phyloP scores from a whole-genome alignment of 306 rosid species.

The Carpinus fangiana region DNA sequence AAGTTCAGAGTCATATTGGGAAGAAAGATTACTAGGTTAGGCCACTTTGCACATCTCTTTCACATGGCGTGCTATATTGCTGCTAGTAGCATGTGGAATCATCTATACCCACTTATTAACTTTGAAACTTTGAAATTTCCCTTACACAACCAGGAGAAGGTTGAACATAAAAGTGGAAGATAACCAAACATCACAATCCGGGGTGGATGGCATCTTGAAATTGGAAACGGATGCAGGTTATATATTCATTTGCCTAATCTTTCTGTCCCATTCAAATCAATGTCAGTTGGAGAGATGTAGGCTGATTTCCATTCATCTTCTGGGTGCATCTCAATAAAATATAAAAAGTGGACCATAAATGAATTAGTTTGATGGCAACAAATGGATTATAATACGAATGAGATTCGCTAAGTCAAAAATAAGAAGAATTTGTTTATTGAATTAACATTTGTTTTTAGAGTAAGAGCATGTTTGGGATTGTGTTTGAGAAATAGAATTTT shows the following conservation, averaged over 20 bases:
- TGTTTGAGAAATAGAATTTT: too few relatives aligned
- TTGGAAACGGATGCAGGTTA: not conserved
- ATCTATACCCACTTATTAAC: not conserved
- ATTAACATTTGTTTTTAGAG: too few relatives aligned
- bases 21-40: not conserved
- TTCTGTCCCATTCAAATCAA: too few relatives aligned
- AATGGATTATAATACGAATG: too few relatives aligned
- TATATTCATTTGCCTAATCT: not conserved
- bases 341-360: too few relatives aligned
- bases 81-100: slow-evolving; percentile 19
- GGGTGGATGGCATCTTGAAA: slow-evolving; percentile 15
- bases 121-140: slow-evolving; percentile 7
- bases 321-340: too few relatives aligned
- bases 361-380: too few relatives aligned
- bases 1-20: too few relatives aligned
- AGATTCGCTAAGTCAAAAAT: too few relatives aligned
- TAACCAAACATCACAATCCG: not conserved
- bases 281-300: not conserved
- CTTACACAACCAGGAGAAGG: not conserved
- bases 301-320: too few relatives aligned
- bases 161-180: not conserved
- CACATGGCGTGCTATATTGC: slow-evolving; percentile 1
- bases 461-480: too few relatives aligned
- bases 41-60: slow-evolving; percentile 10
- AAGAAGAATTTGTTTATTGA: too few relatives aligned